These are phyloP conservation scores for Saccharomyces kudriavzevii DNA, from an alignment of 805 yeast species.

Conservation along the genomic window DNA sequence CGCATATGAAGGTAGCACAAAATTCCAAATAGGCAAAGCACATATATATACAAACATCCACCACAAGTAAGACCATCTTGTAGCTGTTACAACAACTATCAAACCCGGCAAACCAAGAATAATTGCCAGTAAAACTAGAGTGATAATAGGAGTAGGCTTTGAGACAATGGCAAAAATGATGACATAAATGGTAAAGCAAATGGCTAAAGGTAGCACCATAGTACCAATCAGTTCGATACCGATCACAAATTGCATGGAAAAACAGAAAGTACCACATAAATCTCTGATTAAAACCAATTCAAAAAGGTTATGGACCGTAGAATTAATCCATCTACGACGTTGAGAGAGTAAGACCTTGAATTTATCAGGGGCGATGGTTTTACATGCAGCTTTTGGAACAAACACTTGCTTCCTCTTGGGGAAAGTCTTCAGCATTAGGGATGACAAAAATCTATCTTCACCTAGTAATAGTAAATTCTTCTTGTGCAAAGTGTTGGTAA, in stretches of 20 bases:
- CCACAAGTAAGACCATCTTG: slow-evolving; percentile 58
- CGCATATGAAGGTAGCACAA: slow-evolving; percentile 76
- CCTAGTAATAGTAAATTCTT: slow-evolving; percentile 81
- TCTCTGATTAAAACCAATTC: slow-evolving; percentile 79
- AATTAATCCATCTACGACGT: slow-evolving; percentile 94
- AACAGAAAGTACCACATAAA: slow-evolving; percentile 88
- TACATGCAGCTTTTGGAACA: slow-evolving; percentile 86
- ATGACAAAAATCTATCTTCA: slow-evolving; percentile 80
- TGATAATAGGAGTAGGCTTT: slow-evolving; percentile 66
- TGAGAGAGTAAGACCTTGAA: slow-evolving; percentile 78
- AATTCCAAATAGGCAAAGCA: slow-evolving; percentile 92
- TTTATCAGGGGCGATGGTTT: slow-evolving; percentile 79
- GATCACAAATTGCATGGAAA: slow-evolving; percentile 90
- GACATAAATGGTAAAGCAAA: slow-evolving; percentile 74
- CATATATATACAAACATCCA: slow-evolving; percentile 74
- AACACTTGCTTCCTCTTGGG: slow-evolving; percentile 84
- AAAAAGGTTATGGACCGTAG: slow-evolving; percentile 86
- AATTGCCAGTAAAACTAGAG: slow-evolving; percentile 66
- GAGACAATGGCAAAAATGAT: slow-evolving; percentile 61
- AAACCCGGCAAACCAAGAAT: slow-evolving; percentile 82
- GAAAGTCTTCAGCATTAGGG: slow-evolving; percentile 80
- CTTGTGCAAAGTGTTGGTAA: slow-evolving; percentile 72
- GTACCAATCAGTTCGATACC: slow-evolving; percentile 81
- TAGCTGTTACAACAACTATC: slow-evolving; percentile 71
- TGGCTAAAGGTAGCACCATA: slow-evolving; percentile 80